Base-by-base conservation (phyloP, 2,329 filamentous ascomycete genomes). In the Curvularia eragrostidis region DNA sequence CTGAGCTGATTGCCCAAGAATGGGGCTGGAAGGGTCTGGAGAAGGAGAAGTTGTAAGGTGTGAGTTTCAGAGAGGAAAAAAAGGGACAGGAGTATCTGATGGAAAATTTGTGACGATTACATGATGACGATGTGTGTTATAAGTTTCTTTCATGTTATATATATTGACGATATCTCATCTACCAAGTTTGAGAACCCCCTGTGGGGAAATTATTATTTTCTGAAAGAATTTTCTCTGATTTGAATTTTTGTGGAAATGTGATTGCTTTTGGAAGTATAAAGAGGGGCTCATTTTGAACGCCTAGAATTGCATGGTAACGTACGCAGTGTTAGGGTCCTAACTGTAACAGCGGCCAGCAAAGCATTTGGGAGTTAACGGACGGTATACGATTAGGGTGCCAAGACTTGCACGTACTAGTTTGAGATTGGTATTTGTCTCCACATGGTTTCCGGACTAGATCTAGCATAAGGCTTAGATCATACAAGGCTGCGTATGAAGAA, bases 1-100 rank as follows among this genome's bases (percentile, higher is more conserved):
- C 93, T 0, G 93, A 97, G 83, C 77, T 97, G 75, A 89, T 97
- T 73, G 89, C 89, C 28, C 83, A 88, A 73, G 87, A 91, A 65
- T 90, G 85, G 57, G 86, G 87, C 19, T 89, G 87, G 87, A 86
- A 80, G 73, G 83, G 82, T 59, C 73, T 82, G 69, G 79, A 84
- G 76, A 79, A 73, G 75, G 78, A 83, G 70, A 83, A 77, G 72
- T 76, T 86, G 79, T 86, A 82, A 26, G 24, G 1, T 50, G 23
- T 38, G n/a, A n/a, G n/a, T n/a, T n/a, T n/a, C n/a, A n/a, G n/a
- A n/a, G n/a, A n/a, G n/a, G 23, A 26, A 10, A 43, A 7, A 26
- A 24, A 23, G 13, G 10, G 9, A 41, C 3, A 12, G 10, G 38
- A 2, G 38, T 6, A 41, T 43, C n/a, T 30, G 26, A 30, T 18